Evolutionary conservation across 345 rosid species (phyloP).

Genomic region (Cardamine resedifolia): DNA sequence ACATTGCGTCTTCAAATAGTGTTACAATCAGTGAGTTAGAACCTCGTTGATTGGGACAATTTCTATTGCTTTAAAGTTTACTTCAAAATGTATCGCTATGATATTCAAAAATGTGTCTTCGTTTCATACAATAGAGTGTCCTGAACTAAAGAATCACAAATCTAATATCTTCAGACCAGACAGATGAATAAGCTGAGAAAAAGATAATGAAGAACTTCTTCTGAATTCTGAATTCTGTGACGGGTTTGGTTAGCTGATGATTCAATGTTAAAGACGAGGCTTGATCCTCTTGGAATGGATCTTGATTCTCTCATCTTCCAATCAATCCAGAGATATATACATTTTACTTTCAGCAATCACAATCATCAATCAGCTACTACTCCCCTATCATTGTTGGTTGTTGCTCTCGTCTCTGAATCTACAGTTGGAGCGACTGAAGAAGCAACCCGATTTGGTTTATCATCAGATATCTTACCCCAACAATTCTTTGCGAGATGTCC

Average conservation of each 20-base stretch:
- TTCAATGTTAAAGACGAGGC: background rate
- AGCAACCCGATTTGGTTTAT: slow-evolving; percentile 27
- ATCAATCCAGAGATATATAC: background rate
- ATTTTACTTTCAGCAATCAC: background rate
- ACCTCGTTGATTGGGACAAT: background rate
- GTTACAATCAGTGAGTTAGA: slow-evolving; percentile 12
- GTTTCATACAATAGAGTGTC: background rate
- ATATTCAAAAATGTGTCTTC: background rate
- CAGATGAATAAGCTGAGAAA: background rate
- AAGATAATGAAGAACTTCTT: background rate
- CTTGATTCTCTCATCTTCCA: slow-evolving; percentile 10
- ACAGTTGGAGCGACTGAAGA: slow-evolving; percentile 16
- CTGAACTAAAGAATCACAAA: background rate
- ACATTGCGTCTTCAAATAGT: background rate
- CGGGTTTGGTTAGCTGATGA: slow-evolving; percentile 2
- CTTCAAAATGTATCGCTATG: background rate
- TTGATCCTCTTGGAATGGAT: background rate
- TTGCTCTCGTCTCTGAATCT: slow-evolving; percentile 23
- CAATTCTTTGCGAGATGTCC: slow-evolving; percentile 67
- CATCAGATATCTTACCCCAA: slow-evolving; percentile 40
- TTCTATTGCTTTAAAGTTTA: background rate
- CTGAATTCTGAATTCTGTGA: background rate
- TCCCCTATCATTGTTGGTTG: slow-evolving; percentile 10
- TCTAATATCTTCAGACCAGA: background rate
- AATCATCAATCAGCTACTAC: background rate